These are phyloP conservation scores for Gyrodon lividus DNA, from an alignment of 768 basidiomycete genomes.

Conservation along the genomic window DNA sequence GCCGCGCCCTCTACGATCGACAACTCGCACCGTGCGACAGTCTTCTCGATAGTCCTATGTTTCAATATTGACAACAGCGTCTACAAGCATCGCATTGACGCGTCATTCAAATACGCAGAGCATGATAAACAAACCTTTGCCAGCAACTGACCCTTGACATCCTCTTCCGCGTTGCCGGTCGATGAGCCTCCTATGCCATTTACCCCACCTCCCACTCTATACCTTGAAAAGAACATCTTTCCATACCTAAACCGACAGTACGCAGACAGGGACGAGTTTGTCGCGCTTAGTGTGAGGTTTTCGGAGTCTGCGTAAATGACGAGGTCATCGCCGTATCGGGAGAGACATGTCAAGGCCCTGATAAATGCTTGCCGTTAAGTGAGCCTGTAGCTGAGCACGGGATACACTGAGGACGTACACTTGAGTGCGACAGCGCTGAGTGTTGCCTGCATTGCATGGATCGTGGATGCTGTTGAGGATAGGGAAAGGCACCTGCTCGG, in stretches of 20 bases:
- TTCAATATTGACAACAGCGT: constrained; percentile 71
- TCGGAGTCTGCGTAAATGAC: constrained; percentile 64
- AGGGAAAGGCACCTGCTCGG: neutral
- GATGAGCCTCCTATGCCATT: constrained; percentile 16
- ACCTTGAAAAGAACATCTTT: constrained; percentile 69
- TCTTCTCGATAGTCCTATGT: constrained; percentile 72
- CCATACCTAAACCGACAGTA: constrained; percentile 77
- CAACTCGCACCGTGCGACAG: constrained; percentile 74
- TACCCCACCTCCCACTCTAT: constrained; percentile 39
- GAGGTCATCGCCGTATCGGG: constrained; percentile 82
- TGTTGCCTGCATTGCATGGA: constrained; percentile 79
- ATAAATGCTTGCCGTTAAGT: constrained; percentile 57
- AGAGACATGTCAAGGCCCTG: constrained; percentile 71
- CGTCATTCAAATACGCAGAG: neutral
- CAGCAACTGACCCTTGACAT: constrained; percentile 65
- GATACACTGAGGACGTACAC: constrained; percentile 31
- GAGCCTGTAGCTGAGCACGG: constrained; percentile 18
- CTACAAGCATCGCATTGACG: constrained; percentile 34
- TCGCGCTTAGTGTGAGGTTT: constrained; percentile 62
- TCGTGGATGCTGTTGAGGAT: constrained; percentile 3
- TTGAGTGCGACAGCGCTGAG: constrained; percentile 57
- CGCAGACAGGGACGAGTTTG: constrained; percentile 79
- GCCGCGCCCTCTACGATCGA: constrained; percentile 58
- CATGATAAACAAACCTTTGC: constrained; percentile 51
- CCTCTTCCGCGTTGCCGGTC: constrained; percentile 29